Evolutionary conservation across 2,329 filamentous ascomycete species (phyloP), one percentile per base, ranked within the genome.

Genomic region (Tolypocladium tundrense): DNA sequence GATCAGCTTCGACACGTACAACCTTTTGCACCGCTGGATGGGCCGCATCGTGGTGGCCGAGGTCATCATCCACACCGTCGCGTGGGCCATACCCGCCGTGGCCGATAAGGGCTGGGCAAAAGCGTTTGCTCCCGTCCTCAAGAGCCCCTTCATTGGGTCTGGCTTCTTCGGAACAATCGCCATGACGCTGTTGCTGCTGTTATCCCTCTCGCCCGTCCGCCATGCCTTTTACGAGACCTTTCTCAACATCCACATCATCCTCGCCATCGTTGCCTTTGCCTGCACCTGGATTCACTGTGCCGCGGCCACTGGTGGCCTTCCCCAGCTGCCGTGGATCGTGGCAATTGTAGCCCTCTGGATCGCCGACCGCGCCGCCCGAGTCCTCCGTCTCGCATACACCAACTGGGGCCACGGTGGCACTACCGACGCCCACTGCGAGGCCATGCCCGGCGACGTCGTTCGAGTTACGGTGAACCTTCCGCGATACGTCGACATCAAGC

Each of bases 221-320:
- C 93, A 97, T 72, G 91, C 92, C 43, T 97, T 96, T 70, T 99
- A 99, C 76, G 94, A 99, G 75, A 95, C 91, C 1, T 99, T 99
- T 75, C 81, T 97, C 65, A 90, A 89, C 69, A 74, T 88, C 37
- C 94, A 97, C 74, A 91, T 96, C 64, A 71, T 89, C 42, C 75
- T 96, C 55, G 91, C 87, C 43, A 72, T 87, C 41, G 68, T 90
- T 57, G 77, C 79, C 53, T 82, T 97, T 55, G 77, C 83, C 58
- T 87, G 86, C 66, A 85, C 92, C 10, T 94, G 87, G 81, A 77
- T 92, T 42, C 94, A 97, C 75, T 85, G 90, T 66, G 78, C 83
- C 51, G 77, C 88, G 11, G 83, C 90, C 35, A 72, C 77, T 16
- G 85, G 90, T 57, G 79, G 81, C 14, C 80, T 91, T 6, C 82